Percentiles rank a stretch among this genome's conserved stretches.
Evolutionary conservation across 768 basidiomycete species (phyloP).

Genomic region (Amanita inopinata): DNA sequence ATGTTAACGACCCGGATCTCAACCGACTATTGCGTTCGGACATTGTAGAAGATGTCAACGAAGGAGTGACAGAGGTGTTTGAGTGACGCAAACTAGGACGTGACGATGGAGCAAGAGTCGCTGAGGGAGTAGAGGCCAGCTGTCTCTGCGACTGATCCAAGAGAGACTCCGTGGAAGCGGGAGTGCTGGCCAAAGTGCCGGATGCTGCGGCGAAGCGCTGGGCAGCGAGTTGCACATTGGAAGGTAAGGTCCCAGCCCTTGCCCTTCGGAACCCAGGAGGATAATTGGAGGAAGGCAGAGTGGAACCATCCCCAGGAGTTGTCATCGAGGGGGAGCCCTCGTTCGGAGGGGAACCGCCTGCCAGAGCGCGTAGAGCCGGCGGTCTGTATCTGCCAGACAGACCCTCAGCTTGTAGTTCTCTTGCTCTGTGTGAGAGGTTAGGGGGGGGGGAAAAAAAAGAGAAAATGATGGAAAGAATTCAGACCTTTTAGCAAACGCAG

Average conservation of each 20-base stretch:
- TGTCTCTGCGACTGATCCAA: slow-evolving; percentile 41
- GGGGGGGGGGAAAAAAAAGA: slow-evolving; percentile 12
- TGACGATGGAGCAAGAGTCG: slow-evolving; percentile 32
- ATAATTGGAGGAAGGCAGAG: slow-evolving; percentile 64
- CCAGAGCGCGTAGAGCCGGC: slow-evolving; percentile 68
- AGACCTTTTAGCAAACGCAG: slow-evolving; percentile 82
- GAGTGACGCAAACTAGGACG: slow-evolving; percentile 70
- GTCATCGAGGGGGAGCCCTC: slow-evolving; percentile 50
- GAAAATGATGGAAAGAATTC: slow-evolving; percentile 16
- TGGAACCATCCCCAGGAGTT: slow-evolving; percentile 46
- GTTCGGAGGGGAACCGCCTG: slow-evolving; percentile 64
- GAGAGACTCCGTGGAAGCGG: slow-evolving; percentile 30
- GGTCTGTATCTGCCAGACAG: slow-evolving; percentile 64
- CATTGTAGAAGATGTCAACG: slow-evolving; percentile 38
- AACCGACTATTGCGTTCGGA: slow-evolving; percentile 73
- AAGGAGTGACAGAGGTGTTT: slow-evolving; percentile 55
- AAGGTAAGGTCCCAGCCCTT: slow-evolving; percentile 95
- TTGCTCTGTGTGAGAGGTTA: slow-evolving; percentile 43
- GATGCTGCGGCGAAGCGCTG: slow-evolving; percentile 70
- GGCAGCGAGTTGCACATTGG: slow-evolving; percentile 83
- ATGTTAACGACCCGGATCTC: slow-evolving; percentile 86
- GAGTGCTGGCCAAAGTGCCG: slow-evolving; percentile 41
- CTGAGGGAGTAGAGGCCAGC: slow-evolving; percentile 35
- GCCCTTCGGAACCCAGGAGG: slow-evolving; percentile 87
- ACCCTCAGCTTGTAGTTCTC: slow-evolving; percentile 77